Evolutionary conservation across 768 basidiomycete species (phyloP), one percentile per base, ranked within the genome.

Genomic region (Chiua virens): DNA sequence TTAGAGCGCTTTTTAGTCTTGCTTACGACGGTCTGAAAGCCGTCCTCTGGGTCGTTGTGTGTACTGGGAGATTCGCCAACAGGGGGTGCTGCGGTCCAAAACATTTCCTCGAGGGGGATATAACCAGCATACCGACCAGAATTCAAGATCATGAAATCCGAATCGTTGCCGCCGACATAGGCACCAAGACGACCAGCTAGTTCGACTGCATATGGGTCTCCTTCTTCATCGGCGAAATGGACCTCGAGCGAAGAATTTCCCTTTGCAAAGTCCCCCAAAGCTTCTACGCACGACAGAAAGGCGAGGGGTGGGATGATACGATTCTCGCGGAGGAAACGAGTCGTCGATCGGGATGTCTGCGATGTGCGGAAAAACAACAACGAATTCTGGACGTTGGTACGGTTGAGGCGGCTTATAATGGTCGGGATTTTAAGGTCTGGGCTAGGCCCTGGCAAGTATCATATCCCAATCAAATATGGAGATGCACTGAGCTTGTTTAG

Each of bases 311-410:
- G 90, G 23, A 91, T 71, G 49, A 92, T 86, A 25, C 81, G 74
- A n/a, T 80, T 81, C 62, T 91, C 88, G 39, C 78, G 76, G 39
- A 92, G 71, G 59, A 89, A 92, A 38, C 87, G 76, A 6, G 80
- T 76, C 8, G 78, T 78, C 13, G 81, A 72, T 32, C 91, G 80
- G 21, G 89, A 86, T 4, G 68, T 59, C 0, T 75, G 38, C 0
- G 91, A 92, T 1, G 91, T 92, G 25, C 90, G 82, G 66, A 91
- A 93, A 72, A 92, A 93, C 10, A 93, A 71, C 14, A 84, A 73
- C 2, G 81, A 80, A 23, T 80, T 79, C 39, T 86, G 77, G 35
- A 92, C 73, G 52, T 75, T 75, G 11, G 75, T 78, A 58, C 83
- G 78, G 14, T 73, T 75, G 18, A 84, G 69, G 38, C 90, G 83